Base-by-base conservation (phyloP, 192 early-diverging fungal genomes). In the Kickxella alabastrina region DNA sequence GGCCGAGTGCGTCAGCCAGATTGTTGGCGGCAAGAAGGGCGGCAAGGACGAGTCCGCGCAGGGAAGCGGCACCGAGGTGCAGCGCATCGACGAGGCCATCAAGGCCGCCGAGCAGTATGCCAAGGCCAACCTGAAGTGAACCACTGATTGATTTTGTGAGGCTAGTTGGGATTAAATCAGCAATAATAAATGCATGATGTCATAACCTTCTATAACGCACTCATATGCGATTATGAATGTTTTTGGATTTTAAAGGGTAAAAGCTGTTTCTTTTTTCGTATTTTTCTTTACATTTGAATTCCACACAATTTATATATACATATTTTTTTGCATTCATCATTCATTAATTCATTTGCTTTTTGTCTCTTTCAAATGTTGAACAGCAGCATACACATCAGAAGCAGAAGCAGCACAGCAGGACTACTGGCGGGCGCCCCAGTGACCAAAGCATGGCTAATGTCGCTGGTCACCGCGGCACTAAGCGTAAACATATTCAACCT, bases 11-110 rank as follows among this genome's bases (percentile, higher is more conserved):
- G 92, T 97, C n/a, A 63, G 82, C 21, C 77, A 85, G 45, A 80
- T 83, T 22, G 78, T 99, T 41, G 92, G 89, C 23, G 96, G 96
- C 50, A 92, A 92, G 74, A 86, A 85, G 51, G 96, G 96, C 28
- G 96, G 96, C 43, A 96, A 94, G 57, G 92, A 93, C 38, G 92
- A 92, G 43, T 60, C 89, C 52, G 96, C 96, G 25, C 92, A 92
- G 54, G 96, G 96, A 14, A 84, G 85, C 45, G 96, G 93, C 26
- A 73, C 80, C 34, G 78, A 87, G 22, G 49, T 82, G 13, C 74
- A 64, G 44, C 71, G 76, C 49, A 67, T 89, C 19, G 82, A 85
- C 40, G 87, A 90, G 61, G 93, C 92, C 19, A 54, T 92, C 9
- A 67, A 72, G 15, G 78, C 82, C 41, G 92, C 93, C 15, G 57